Base-by-base conservation (phyloP, 352 stramenopile genomes). In the Pythium volutum region DNA sequence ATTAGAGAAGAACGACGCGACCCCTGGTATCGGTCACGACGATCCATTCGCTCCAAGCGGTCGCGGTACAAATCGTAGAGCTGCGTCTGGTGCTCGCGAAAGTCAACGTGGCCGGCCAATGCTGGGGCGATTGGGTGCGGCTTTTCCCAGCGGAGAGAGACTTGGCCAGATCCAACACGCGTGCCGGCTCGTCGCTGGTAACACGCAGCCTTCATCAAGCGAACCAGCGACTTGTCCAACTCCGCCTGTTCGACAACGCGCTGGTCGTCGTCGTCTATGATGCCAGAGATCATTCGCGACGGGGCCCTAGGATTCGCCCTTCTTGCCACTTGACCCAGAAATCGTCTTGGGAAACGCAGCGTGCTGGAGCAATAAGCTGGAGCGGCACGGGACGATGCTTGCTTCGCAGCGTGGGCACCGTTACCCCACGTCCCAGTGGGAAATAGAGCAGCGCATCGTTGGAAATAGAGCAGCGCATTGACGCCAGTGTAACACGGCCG, bases 191-290 rank as follows among this genome's bases (percentile, higher is more conserved):
- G 59, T 95, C 85, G 34, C 73, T 79, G 14, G 66, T 74, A 54
- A n/a, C 78, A 95, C 23, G 81, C 81, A 4, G 69, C 76, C 59
- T 95, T 91, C 80, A 95, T 88, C 71, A 92, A 88, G 11, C 93
- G 53, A 54, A 95, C 88, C 26, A 95, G 65, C 1, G 79, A 60
- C 68, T 95, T 95, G 60, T 95, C 85, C 76, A 90, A 88, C 50
- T 89, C 83, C 20, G 85, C 85, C 41, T 93, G 76, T 18, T 91
- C 80, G 2, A 73, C 69, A 2, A 91, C 75, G 5, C 85, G 68
- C 49, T 78, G 59, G 20, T 69, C 67, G 15, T 69, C 59, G 16
- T 70, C 67, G 8, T 43, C 39, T 11, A 33, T 86, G 87, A 46
- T 88, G 84, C 84, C 84, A 93, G 66, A 93, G 77, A 20, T 72